Base-by-base conservation (phyloP, 208 protist species). In the Trypanosoma melophagium region DNA sequence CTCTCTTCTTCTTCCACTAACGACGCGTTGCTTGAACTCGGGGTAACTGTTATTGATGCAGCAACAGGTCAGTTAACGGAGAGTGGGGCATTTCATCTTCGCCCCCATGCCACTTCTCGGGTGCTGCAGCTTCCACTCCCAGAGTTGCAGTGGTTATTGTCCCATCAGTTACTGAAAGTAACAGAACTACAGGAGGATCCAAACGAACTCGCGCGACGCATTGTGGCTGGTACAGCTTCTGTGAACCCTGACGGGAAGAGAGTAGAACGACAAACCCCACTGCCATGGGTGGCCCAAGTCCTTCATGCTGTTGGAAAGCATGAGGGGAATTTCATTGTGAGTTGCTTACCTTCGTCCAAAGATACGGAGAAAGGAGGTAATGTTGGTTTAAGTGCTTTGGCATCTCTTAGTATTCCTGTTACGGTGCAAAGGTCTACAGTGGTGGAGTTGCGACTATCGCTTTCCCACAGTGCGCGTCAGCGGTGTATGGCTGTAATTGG, bases 11-110 rank as follows among this genome's bases (percentile, higher is more conserved):
- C 28, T 49, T 44, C 45, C 55, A 25, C 52, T 9, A 7, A 53
- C 1, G 35, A 65, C 16, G 21, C 52, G 24, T 70, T 93, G 49
- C 67, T 83, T 4, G 81, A 84, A 19, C 63, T 74, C 0, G 87
- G 87, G 21, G 76, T 89, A 57, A 56, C 79, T 8, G 68, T 75
- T n/a, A 63, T 91, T 55, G 59, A 77, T 28, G 74, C 56, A 10
- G n/a, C 61, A 14, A 56, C 56, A 24, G 88, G 88, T 19, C n/a
- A 16, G 13, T 74, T 94, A 61, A 94, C 88, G 21, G 83, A 84
- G 64, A 55, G 47, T 25, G 88, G 88, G 4, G 88, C 88, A 14
- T 63, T 52, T 21, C 66, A 82, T 25, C 60, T 94, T 4, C 42
- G 66, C 5, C 54, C 35, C 10, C 44, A 71, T 61, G 83, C 75